These are phyloP conservation scores for Trifolium repens DNA, from an alignment of 306 rosid genomes.

Conservation along the genomic window DNA sequence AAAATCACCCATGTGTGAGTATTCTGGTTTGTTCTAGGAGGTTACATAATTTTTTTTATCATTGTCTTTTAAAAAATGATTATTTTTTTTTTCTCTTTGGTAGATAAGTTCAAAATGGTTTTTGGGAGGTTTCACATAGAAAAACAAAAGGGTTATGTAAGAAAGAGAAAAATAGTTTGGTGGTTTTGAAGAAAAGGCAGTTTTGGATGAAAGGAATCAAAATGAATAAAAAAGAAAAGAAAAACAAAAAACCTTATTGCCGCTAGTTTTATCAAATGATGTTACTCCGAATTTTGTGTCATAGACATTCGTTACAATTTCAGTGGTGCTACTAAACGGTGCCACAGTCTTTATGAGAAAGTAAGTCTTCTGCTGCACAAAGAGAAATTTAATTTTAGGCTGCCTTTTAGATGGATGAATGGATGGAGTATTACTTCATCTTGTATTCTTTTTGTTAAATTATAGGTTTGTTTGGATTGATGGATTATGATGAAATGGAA, in stretches of 20 bases:
- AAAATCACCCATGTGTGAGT: conserved; percentile 44
- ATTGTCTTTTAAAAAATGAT: not conserved
- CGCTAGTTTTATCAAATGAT: conserved; percentile 52
- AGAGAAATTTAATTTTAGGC: not conserved
- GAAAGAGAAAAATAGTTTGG: conserved; percentile 41
- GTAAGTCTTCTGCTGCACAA: not conserved
- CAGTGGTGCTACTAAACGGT: conserved; percentile 71
- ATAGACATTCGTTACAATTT: conserved; percentile 59
- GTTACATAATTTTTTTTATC: conserved; percentile 43
- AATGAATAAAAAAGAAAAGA: not conserved
- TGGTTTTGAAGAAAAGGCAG: conserved; percentile 51
- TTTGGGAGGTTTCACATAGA: conserved; percentile 36
- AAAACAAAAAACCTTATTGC: not conserved
- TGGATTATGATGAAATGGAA: too few species aligned
- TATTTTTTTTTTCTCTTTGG: conserved; percentile 4
- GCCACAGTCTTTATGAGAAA: conserved; percentile 57
- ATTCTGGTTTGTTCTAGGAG: conserved; percentile 63
- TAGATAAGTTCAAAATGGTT: conserved; percentile 65
- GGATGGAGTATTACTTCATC: too few species aligned
- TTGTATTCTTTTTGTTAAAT: too few species aligned
- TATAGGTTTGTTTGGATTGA: too few species aligned
- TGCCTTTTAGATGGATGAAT: too few species aligned
- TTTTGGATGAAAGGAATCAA: conserved; percentile 15
- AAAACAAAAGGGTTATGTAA: conserved; percentile 36
- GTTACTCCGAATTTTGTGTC: conserved; percentile 67